phyloP scores from a whole-genome alignment of 2,329 filamentous ascomycete species.

The Plenodomus biglobosus region DNA sequence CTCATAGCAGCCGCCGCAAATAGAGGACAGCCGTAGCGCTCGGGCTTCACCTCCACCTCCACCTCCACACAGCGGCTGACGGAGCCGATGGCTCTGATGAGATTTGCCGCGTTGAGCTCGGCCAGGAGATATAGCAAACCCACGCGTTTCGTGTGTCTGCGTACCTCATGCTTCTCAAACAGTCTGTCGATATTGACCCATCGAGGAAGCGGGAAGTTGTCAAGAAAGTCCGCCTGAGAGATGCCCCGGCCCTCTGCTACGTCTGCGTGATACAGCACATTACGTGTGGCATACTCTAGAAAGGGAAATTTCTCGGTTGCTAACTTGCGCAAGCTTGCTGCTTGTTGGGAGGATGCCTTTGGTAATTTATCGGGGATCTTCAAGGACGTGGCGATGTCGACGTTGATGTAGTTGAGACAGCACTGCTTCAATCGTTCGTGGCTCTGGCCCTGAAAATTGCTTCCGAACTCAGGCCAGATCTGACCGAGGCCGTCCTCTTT shows the following conservation, averaged over 20 bases:
- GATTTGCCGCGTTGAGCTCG: constrained; percentile 22
- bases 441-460: constrained; percentile 38
- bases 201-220: constrained; percentile 24
- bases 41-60: constrained; percentile 25
- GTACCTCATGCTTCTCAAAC: constrained; percentile 30
- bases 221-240: constrained; percentile 16
- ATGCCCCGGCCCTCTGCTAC: constrained; percentile 32
- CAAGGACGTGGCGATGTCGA: constrained; percentile 11
- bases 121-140: constrained; percentile 24
- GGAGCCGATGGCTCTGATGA: constrained; percentile 33
- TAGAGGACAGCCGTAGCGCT: constrained; percentile 40
- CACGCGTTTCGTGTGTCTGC: constrained; percentile 13
- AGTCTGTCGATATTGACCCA: constrained; percentile 42
- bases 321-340: constrained; percentile 3
- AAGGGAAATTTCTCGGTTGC: constrained; percentile 46
- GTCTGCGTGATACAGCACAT: constrained; percentile 49
- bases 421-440: constrained; percentile 48
- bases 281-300: constrained; percentile 49
- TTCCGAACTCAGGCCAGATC: constrained; percentile 39
- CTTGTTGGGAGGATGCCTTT: constrained; percentile 7
- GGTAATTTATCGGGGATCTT: background rate
- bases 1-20: constrained; percentile 42
- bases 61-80: constrained; percentile 18
- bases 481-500: constrained; percentile 36
- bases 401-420: constrained; percentile 47